Conservation (phyloP, 2,329 filamentous ascomycete genomes). For the Cordyceps sp. region DNA sequence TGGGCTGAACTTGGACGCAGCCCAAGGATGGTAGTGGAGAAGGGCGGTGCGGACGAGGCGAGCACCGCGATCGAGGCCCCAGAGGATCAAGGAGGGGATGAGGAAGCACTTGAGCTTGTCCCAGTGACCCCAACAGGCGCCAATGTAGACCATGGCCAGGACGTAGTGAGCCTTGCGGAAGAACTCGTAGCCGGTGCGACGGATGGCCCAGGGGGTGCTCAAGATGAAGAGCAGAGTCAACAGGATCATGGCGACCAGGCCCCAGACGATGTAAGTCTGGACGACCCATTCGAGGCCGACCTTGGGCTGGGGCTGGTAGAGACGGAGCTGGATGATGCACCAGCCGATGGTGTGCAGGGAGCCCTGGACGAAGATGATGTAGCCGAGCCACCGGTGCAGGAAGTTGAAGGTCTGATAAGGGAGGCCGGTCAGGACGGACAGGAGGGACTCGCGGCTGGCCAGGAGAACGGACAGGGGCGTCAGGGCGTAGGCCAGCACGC, state of each 20-base stretch:
- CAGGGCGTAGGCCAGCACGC: slow-evolving; percentile 55
- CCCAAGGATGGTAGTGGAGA: slow-evolving; percentile 40
- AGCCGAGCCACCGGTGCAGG: slow-evolving; percentile 59
- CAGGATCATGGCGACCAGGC: slow-evolving; percentile 49
- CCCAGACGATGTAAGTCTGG: slow-evolving; percentile 58
- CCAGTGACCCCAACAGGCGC: slow-evolving; percentile 65
- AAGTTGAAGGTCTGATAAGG: slow-evolving; percentile 68
- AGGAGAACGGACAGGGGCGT: slow-evolving; percentile 55
- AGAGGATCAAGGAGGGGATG: slow-evolving; percentile 46
- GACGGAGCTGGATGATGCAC: slow-evolving; percentile 45
- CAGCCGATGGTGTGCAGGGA: slow-evolving; percentile 55
- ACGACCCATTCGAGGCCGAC: slow-evolving; percentile 38
- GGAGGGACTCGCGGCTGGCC: slow-evolving; percentile 50
- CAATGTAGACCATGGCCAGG: slow-evolving; percentile 57
- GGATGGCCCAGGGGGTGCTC: slow-evolving; percentile 39
- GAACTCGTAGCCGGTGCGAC: slow-evolving; percentile 56
- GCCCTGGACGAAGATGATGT: slow-evolving; percentile 53
- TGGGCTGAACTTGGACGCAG: slow-evolving; percentile 31
- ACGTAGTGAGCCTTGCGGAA: slow-evolving; percentile 63
- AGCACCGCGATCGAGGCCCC: slow-evolving; percentile 45
- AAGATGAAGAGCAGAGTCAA: slow-evolving; percentile 44
- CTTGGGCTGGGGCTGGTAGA: slow-evolving; percentile 57
- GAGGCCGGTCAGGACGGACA: slow-evolving; percentile 53
- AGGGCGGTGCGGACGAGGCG: slow-evolving; percentile 40
- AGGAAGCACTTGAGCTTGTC: slow-evolving; percentile 49